These are phyloP conservation scores for Sugiyamaella lignohabitans DNA, from an alignment of 805 yeast genomes.

Conservation along the genomic window DNA sequence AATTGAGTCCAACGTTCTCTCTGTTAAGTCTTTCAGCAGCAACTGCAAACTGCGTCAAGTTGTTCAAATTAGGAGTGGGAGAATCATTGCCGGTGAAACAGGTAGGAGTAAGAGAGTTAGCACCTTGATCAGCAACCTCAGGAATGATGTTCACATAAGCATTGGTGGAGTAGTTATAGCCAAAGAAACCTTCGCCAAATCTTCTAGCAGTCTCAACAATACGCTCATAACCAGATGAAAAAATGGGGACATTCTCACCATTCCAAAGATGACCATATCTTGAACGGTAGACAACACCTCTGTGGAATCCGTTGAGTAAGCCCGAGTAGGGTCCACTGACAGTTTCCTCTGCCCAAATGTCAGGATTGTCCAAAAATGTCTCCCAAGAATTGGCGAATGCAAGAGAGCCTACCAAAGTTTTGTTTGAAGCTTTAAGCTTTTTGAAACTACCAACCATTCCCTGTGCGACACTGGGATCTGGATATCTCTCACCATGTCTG, in stretches of 20 bases:
- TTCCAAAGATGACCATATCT: constrained; percentile 45
- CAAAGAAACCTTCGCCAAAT: constrained; percentile 57
- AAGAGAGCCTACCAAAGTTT: constrained; percentile 35
- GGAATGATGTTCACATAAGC: constrained; percentile 38
- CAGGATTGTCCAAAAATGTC: constrained; percentile 35
- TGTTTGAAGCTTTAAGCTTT: constrained; percentile 9
- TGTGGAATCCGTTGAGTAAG: constrained; percentile 40
- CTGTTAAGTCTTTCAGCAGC: constrained; percentile 29
- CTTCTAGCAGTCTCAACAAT: constrained; percentile 48
- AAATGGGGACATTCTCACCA: constrained; percentile 40
- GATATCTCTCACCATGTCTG: constrained; percentile 58
- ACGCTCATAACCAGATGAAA: constrained; percentile 50
- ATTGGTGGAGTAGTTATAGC: constrained; percentile 35
- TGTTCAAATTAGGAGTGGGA: constrained; percentile 14
- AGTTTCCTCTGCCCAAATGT: constrained; percentile 47
- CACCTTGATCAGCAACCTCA: constrained; percentile 47
- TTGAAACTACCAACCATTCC: constrained; percentile 13
- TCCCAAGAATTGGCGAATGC: constrained; percentile 44
- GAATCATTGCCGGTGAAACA: constrained; percentile 36
- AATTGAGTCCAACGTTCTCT: constrained; percentile 34
- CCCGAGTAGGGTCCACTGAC: constrained; percentile 49
- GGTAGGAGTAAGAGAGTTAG: constrained; percentile 53
- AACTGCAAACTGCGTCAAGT: constrained; percentile 20
- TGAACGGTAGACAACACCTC: constrained; percentile 44
- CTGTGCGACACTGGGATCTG: constrained; percentile 24